Percentiles rank a stretch among this genome's conserved stretches.
phyloP scores from a whole-genome alignment of 306 rosid genomes.

The Dalbergia cochinchinensis region DNA sequence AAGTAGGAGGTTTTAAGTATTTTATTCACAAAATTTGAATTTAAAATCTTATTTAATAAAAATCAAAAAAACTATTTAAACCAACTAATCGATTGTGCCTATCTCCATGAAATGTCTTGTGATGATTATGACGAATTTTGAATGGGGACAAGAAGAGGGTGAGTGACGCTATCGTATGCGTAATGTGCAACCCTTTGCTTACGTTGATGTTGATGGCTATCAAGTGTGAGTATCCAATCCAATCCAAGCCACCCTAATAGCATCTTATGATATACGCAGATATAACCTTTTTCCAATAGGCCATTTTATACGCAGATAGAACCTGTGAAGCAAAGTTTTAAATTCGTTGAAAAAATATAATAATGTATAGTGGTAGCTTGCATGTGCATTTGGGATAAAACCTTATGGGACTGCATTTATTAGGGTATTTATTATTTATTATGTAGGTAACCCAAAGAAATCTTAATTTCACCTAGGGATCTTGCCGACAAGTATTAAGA shows the following conservation, averaged over 20 bases:
- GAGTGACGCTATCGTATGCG: conserved; percentile 1
- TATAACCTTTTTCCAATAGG: not conserved
- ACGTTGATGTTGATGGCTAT: conserved; percentile 49
- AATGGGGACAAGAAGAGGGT: not conserved
- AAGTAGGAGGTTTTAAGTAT: too few species aligned
- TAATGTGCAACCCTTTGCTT: conserved; percentile 39
- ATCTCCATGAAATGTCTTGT: not conserved
- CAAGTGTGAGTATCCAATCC: too few species aligned
- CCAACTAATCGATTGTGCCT: not conserved
- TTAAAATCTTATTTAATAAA: too few species aligned
- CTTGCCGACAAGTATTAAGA: not conserved
- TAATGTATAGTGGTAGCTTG: not conserved
- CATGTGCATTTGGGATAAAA: not conserved
- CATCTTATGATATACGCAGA: not conserved
- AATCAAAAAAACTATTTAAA: too few species aligned
- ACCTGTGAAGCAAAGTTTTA: too few species aligned
- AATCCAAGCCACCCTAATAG: not conserved
- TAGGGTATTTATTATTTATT: not conserved
- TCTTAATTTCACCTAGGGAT: not conserved
- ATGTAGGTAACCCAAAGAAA: not conserved
- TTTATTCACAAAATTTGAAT: too few species aligned
- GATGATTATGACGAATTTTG: not conserved
- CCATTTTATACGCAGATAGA: too few species aligned
- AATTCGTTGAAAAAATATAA: not conserved
- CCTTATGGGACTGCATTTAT: not conserved